phyloP scores from a whole-genome alignment of 169 alveolate species.

The Plasmodium billcollinsi region DNA sequence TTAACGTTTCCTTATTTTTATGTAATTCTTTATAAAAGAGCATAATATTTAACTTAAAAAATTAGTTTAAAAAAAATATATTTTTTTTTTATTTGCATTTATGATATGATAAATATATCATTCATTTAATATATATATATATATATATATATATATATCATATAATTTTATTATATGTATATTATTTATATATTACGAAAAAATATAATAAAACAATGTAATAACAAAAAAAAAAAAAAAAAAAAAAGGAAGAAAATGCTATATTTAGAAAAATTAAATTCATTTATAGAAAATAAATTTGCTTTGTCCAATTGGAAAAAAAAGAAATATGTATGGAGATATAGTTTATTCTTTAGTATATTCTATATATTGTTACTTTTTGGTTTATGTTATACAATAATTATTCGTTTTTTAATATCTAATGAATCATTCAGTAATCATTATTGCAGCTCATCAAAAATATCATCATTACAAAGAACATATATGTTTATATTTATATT shows the following conservation, averaged over 20 bases:
- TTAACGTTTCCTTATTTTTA: too few species aligned
- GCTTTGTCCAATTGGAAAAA: slow-evolving; percentile 57
- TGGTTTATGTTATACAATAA: slow-evolving; percentile 32
- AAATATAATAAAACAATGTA: too few species aligned
- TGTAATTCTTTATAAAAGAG: too few species aligned
- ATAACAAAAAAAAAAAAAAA: slow-evolving; percentile 14
- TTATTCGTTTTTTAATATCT: slow-evolving; percentile 30
- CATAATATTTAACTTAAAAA: too few species aligned
- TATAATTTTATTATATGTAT: not conserved
- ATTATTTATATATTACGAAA: too few species aligned
- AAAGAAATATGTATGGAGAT: slow-evolving; percentile 55
- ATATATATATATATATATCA: not conserved
- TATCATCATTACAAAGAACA: slow-evolving; percentile 9
- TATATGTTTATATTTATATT: slow-evolving; percentile 40
- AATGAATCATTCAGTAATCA: slow-evolving; percentile 32
- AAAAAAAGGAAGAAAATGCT: slow-evolving; percentile 32
- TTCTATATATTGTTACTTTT: slow-evolving; percentile 28
- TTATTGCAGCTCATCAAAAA: slow-evolving; percentile 17
- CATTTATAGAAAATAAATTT: slow-evolving; percentile 56
- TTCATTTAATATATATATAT: not conserved
- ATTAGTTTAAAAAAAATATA: too few species aligned
- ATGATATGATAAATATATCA: not conserved
- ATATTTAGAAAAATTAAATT: slow-evolving; percentile 31
- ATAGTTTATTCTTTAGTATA: slow-evolving; percentile 51
- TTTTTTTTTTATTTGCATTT: too few species aligned